Conservation (phyloP, 2,329 filamentous ascomycete species). For the Penicillium palitans region DNA sequence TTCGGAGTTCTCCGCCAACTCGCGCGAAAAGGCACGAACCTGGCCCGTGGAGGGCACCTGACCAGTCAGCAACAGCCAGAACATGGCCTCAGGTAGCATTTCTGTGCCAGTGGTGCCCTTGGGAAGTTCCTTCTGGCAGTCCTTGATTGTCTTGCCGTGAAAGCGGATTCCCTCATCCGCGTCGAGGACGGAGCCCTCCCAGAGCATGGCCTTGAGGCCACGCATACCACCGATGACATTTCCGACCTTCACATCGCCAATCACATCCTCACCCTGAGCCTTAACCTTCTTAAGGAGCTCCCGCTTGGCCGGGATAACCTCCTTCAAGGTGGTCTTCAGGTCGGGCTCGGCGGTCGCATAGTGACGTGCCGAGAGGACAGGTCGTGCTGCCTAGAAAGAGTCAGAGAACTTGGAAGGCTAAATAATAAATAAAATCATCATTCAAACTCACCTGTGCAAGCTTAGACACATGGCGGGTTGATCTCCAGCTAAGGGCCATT, state of each 20-base stretch:
- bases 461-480: slow-evolving; percentile 40
- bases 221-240: slow-evolving; percentile 96
- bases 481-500: slow-evolving; percentile 41
- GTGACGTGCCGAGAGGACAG: slow-evolving; percentile 26
- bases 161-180: slow-evolving; percentile 97
- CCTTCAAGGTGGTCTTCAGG: slow-evolving; percentile 82
- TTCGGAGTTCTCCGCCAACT: slow-evolving; percentile 81
- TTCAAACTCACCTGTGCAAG: slow-evolving; percentile 36
- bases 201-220: slow-evolving; percentile 96
- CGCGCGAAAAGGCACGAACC: slow-evolving; percentile 76
- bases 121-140: slow-evolving; percentile 90
- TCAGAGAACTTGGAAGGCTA: not conserved
- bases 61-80: slow-evolving; percentile 95
- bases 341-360: slow-evolving; percentile 74
- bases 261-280: slow-evolving; percentile 73
- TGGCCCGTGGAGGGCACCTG: slow-evolving; percentile 82
- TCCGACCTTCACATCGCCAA: slow-evolving; percentile 91
- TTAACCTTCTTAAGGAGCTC: slow-evolving; percentile 95
- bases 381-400: slow-evolving; percentile 23
- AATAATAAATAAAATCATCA: not conserved
- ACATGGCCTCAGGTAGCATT: slow-evolving; percentile 99
- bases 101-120: slow-evolving; percentile 88
- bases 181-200: slow-evolving; percentile 97
- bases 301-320: slow-evolving; percentile 85
- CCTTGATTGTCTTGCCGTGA: slow-evolving; percentile 96